Conservation (phyloP, 2,329 filamentous ascomycete species). For the Claviceps pusilla region DNA sequence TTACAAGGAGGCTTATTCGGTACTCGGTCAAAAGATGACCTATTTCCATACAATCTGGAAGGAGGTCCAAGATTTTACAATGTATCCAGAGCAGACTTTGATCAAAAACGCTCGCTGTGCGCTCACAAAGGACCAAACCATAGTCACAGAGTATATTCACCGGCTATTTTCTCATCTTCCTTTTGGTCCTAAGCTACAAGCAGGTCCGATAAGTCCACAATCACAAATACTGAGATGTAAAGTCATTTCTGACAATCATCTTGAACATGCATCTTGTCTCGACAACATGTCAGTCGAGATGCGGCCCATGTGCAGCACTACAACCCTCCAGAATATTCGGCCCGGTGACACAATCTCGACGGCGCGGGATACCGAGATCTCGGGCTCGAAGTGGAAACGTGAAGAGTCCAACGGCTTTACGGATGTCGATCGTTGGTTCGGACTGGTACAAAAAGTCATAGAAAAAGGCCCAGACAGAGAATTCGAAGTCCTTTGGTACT, state of each 20-base stretch:
- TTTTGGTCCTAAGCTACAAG: constrained; percentile 38
- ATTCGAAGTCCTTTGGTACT: constrained; percentile 61
- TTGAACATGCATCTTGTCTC: constrained; percentile 10
- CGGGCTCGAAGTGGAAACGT: constrained; percentile 41
- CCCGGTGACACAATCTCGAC: constrained; percentile 37
- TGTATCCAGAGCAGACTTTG: constrained; percentile 16
- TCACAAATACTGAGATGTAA: constrained; percentile 15
- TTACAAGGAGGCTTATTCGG: constrained; percentile 44
- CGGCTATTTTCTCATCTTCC: constrained; percentile 49
- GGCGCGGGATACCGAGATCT: constrained; percentile 27
- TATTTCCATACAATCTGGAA: constrained; percentile 35
- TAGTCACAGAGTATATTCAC: constrained; percentile 57
- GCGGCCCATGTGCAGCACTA: not conserved
- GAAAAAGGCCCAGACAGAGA: constrained; percentile 20
- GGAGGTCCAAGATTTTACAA: constrained; percentile 28
- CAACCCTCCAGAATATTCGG: constrained; percentile 18
- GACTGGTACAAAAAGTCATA: constrained; percentile 47
- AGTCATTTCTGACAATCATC: constrained; percentile 14
- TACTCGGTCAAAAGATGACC: constrained; percentile 21
- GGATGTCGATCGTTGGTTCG: constrained; percentile 49
- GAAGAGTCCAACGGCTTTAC: constrained; percentile 26
- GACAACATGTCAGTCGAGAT: not conserved
- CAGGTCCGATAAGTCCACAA: constrained; percentile 13
- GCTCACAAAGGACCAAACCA: constrained; percentile 27
- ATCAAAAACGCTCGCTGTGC: not conserved